Evolutionary conservation across 805 yeast species (phyloP).

Genomic region (Zygosaccharomyces bailii): DNA sequence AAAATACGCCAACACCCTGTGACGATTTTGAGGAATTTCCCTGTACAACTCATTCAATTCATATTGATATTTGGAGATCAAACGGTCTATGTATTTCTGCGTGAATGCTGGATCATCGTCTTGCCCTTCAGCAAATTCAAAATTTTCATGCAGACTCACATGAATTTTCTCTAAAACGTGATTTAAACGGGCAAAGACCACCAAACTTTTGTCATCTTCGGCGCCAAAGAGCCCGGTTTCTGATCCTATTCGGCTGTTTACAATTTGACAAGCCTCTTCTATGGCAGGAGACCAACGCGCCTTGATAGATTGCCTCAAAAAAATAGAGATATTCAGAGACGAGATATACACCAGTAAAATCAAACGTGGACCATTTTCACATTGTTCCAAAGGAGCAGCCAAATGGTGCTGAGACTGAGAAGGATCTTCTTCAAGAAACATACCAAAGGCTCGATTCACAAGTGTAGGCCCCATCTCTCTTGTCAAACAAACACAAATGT

Average conservation of each 20-base stretch:
- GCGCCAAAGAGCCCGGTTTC: constrained; percentile 9
- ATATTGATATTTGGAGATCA: constrained; percentile 44
- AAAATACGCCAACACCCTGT: constrained; percentile 47
- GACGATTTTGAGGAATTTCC: constrained; percentile 40
- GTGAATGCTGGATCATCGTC: constrained; percentile 19
- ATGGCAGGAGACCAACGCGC: constrained; percentile 52
- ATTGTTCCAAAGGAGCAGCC: constrained; percentile 24
- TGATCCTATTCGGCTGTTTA: constrained; percentile 3
- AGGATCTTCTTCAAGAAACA: constrained; percentile 25
- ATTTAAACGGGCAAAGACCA: constrained; percentile 56
- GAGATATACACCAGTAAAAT: constrained; percentile 54
- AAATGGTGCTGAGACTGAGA: constrained; percentile 16
- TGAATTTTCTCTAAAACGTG: constrained; percentile 61
- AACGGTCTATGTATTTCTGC: constrained; percentile 17
- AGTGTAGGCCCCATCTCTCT: constrained; percentile 70
- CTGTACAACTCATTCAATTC: constrained; percentile 42
- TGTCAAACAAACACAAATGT: constrained; percentile 61
- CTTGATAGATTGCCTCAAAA: constrained; percentile 59
- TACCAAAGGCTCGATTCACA: constrained; percentile 43
- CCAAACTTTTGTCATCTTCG: constrained; percentile 46
- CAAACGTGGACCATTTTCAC: constrained; percentile 25
- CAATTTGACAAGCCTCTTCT: constrained; percentile 20
- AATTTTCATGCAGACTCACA: constrained; percentile 43
- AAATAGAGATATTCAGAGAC: constrained; percentile 60
- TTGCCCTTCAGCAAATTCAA: constrained; percentile 12